Evolutionary conservation across 2,329 filamentous ascomycete species (phyloP).

Genomic region (Capronia epimyces): DNA sequence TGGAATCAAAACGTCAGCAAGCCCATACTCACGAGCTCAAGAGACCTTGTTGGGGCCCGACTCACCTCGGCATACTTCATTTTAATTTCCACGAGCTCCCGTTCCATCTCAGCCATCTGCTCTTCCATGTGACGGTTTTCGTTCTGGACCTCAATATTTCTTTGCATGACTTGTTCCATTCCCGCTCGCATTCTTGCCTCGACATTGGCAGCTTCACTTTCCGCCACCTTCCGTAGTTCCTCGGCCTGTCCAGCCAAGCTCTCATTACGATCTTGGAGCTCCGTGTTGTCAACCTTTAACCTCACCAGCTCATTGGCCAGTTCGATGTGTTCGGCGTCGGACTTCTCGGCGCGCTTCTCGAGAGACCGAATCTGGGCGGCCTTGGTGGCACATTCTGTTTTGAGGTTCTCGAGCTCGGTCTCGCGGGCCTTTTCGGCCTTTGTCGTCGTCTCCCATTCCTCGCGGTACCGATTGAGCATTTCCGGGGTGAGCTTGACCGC

Average conservation of each 20-base stretch:
- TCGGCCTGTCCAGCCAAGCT: conserved; percentile 75
- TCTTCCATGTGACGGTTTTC: conserved; percentile 86
- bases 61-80: conserved; percentile 91
- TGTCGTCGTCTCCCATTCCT: conserved; percentile 89
- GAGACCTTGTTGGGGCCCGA: conserved; percentile 20
- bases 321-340: conserved; percentile 83
- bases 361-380: conserved; percentile 73
- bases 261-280: conserved; percentile 83
- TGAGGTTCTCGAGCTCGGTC: conserved; percentile 69
- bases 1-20: conserved; percentile 34
- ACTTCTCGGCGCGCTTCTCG: conserved; percentile 81
- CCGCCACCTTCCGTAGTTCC: conserved; percentile 79
- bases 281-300: conserved; percentile 89
- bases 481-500: conserved; percentile 79
- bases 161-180: conserved; percentile 85
- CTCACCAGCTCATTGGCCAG: conserved; percentile 87
- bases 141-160: conserved; percentile 88
- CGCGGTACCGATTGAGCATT: conserved; percentile 70
- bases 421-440: conserved; percentile 77
- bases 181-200: conserved; percentile 75
- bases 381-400: conserved; percentile 60
- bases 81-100: conserved; percentile 86
- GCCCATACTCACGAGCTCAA: not conserved
- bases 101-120: conserved; percentile 85
- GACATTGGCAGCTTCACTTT: conserved; percentile 82